These are phyloP conservation scores for Ustilago trichophora DNA, from an alignment of 1,284 basidiomycete genomes.

Conservation along the genomic window DNA sequence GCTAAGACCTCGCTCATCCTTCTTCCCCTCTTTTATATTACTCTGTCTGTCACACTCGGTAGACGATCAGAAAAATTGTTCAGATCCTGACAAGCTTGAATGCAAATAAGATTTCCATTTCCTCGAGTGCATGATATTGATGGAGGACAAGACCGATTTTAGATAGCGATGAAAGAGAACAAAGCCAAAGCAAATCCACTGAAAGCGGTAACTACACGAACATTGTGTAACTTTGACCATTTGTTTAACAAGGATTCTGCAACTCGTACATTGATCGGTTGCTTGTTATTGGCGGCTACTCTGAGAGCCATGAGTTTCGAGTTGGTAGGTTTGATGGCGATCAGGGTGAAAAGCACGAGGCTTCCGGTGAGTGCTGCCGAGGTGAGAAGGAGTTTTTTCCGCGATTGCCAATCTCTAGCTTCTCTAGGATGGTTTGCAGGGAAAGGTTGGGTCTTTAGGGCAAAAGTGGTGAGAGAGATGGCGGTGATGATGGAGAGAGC, in stretches of 20 bases:
- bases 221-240: constrained; percentile 39
- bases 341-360: constrained; percentile 17
- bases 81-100: no score
- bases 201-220: constrained; percentile 20
- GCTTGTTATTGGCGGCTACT: constrained; percentile 21
- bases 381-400: constrained; percentile 16
- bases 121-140: no score
- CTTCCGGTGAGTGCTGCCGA: constrained; percentile 20
- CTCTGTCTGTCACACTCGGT: no score
- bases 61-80: no score
- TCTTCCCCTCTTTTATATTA: no score
- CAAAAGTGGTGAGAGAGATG: constrained; percentile 6
- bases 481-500: constrained; percentile 14
- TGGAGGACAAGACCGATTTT: not conserved
- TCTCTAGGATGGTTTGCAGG: constrained; percentile 6
- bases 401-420: constrained; percentile 17
- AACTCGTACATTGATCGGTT: constrained; percentile 11
- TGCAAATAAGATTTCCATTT: no score
- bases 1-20: not conserved
- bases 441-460: constrained; percentile 9
- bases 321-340: constrained; percentile 29
- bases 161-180: constrained; percentile 23
- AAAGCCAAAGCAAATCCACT: constrained; percentile 17
- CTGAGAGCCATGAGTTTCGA: constrained; percentile 25
- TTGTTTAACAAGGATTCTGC: constrained; percentile 13